Percentiles rank a stretch among this genome's conserved stretches.
Conservation (phyloP, 2,329 filamentous ascomycete genomes). For the Trichoderma endophyticum region DNA sequence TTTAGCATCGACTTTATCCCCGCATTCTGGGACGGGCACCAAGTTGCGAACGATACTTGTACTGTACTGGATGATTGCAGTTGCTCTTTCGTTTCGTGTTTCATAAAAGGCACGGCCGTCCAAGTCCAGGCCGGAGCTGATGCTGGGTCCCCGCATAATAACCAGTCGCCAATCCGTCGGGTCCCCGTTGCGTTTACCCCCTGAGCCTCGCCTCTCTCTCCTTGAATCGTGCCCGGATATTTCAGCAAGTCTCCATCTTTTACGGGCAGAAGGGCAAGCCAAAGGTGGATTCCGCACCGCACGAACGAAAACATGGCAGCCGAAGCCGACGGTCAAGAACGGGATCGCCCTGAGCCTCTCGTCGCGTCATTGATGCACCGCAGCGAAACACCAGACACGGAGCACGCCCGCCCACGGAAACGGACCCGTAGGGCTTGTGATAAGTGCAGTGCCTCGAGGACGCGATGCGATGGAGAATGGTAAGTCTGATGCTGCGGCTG, state of each 20-base stretch:
- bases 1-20: neutral
- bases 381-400: conserved; percentile 11
- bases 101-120: neutral
- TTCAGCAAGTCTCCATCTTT: conserved; percentile 4
- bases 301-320: conserved; percentile 3
- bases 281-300: neutral
- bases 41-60: neutral
- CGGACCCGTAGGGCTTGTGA: conserved; percentile 32
- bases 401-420: conserved; percentile 29
- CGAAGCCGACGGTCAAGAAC: conserved; percentile 16
- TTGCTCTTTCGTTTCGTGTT: neutral
- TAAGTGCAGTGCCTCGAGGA: conserved; percentile 38
- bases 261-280: neutral
- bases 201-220: neutral
- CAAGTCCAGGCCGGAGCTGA: neutral
- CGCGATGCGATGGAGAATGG: conserved; percentile 44
- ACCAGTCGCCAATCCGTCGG: conserved; percentile 14
- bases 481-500: conserved; percentile 27
- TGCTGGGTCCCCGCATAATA: neutral
- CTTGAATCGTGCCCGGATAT: conserved; percentile 5
- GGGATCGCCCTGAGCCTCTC: neutral
- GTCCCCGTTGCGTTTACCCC: neutral
- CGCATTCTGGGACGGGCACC: neutral
- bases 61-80: neutral
- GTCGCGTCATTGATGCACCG: neutral